A percentile compares a stretch with the other conserved stretches of the same genome.
Conservation (phyloP, 805 yeast species). For the Pichia cabralensis region DNA sequence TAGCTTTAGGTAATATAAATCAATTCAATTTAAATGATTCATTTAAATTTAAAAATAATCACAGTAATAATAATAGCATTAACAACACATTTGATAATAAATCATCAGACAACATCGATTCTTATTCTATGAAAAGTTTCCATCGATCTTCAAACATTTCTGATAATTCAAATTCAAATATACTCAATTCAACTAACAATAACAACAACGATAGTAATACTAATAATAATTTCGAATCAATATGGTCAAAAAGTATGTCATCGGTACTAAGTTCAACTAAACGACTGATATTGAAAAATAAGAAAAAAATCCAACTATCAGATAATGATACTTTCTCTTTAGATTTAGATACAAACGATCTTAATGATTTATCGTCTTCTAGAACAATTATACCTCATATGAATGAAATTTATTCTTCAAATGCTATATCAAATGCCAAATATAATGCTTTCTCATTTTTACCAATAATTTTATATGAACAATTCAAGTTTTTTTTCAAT, state of each 20-base stretch:
- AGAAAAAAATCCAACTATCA: slow-evolving; percentile 18
- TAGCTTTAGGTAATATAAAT: slow-evolving; percentile 48
- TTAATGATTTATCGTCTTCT: too few relatives aligned
- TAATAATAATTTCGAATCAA: slow-evolving; percentile 13
- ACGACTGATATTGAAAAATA: slow-evolving; percentile 17
- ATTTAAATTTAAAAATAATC: slow-evolving; percentile 1
- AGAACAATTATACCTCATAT: slow-evolving; percentile 33
- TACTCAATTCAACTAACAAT: slow-evolving; percentile 1
- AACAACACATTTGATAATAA: slow-evolving; percentile 5
- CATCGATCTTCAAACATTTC: slow-evolving; percentile 6
- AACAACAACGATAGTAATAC: neutral
- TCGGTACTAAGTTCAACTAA: slow-evolving; percentile 20
- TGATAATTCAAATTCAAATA: slow-evolving; percentile 3
- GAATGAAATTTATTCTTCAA: slow-evolving; percentile 39
- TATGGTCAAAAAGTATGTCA: slow-evolving; percentile 25
- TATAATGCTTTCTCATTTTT: slow-evolving; percentile 81
- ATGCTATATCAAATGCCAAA: slow-evolving; percentile 89
- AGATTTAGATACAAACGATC: too few relatives aligned
- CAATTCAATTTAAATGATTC: slow-evolving; percentile 24
- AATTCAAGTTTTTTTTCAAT: slow-evolving; percentile 94
- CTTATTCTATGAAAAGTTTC: slow-evolving; percentile 22
- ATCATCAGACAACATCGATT: slow-evolving; percentile 23
- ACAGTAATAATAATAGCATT: neutral
- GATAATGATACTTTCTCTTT: slow-evolving; percentile 9
- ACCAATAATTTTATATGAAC: slow-evolving; percentile 86